A percentile compares a stretch with the other conserved stretches of the same genome.
phyloP scores from a whole-genome alignment of 805 yeast genomes.

The Cyberlindnera xylosilytica region DNA sequence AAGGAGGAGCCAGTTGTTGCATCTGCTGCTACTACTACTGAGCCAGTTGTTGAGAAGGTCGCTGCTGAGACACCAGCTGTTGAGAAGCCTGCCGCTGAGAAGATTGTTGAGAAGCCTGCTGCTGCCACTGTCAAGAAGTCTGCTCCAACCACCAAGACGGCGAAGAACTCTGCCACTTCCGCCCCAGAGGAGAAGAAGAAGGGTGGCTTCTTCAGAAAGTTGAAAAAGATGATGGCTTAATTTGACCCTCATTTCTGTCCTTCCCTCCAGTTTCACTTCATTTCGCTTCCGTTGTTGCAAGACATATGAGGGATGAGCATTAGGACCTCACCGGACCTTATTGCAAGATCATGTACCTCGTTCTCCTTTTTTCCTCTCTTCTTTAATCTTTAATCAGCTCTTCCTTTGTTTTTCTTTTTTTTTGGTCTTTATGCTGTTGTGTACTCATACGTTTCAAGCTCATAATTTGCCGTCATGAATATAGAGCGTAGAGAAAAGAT shows the following conservation, averaged over 20 bases:
- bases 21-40: constrained; percentile 2
- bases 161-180: constrained; percentile 11
- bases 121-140: constrained; percentile 1
- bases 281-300: no score
- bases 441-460: no score
- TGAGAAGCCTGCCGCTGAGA: constrained; percentile 2
- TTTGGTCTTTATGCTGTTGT: no score
- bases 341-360: no score
- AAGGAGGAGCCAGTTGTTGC: not conserved
- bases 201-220: constrained; percentile 22
- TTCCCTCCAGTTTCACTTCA: not conserved
- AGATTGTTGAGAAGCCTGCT: not conserved
- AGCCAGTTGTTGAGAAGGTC: not conserved
- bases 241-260: not conserved
- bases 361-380: no score
- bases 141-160: constrained; percentile 2
- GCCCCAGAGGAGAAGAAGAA: constrained; percentile 23
- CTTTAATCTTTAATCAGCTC: no score
- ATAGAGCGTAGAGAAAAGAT: no score
- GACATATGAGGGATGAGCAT: no score
- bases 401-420: no score
- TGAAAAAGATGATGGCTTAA: constrained; percentile 21
- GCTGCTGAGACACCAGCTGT: constrained; percentile 6
- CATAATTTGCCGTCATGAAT: no score
- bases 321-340: no score